A percentile compares a stretch with the other conserved stretches of the same genome.
These are phyloP conservation scores for Syzygium syzygioides DNA, from an alignment of 441 rosid genomes.

Conservation along the genomic window DNA sequence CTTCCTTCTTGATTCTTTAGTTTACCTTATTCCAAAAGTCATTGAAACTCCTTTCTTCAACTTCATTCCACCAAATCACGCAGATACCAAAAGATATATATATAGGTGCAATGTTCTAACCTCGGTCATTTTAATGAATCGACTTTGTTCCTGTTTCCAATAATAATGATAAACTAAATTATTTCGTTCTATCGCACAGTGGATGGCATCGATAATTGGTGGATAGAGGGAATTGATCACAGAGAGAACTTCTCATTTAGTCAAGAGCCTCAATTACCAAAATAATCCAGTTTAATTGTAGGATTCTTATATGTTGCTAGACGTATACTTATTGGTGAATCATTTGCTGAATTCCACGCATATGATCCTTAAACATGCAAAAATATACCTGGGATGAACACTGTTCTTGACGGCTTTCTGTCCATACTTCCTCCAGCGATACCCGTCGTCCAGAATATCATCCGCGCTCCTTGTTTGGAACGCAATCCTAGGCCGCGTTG, in stretches of 20 bases:
- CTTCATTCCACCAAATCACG: neutral
- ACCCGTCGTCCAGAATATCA: constrained; percentile 53
- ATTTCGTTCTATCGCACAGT: neutral
- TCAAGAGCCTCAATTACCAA: neutral
- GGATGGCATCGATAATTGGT: neutral
- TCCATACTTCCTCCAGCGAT: constrained; percentile 52
- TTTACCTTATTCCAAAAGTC: neutral
- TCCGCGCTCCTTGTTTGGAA: constrained; percentile 43
- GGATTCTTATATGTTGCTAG: neutral
- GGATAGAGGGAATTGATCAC: neutral
- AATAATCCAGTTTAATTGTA: neutral
- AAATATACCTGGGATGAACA: constrained; percentile 31
- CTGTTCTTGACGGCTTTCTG: constrained; percentile 51
- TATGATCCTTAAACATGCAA: neutral
- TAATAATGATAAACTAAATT: neutral
- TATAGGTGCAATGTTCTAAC: neutral
- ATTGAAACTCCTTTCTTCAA: neutral
- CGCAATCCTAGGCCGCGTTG: constrained; percentile 25
- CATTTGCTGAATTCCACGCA: neutral
- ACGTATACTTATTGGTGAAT: neutral
- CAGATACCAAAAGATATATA: neutral
- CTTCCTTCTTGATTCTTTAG: neutral
- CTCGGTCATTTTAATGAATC: neutral
- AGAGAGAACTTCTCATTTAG: neutral
- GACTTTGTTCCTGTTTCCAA: neutral